phyloP scores from a whole-genome alignment of 768 basidiomycete genomes.

The Naganishia vaughanmartiniae region DNA sequence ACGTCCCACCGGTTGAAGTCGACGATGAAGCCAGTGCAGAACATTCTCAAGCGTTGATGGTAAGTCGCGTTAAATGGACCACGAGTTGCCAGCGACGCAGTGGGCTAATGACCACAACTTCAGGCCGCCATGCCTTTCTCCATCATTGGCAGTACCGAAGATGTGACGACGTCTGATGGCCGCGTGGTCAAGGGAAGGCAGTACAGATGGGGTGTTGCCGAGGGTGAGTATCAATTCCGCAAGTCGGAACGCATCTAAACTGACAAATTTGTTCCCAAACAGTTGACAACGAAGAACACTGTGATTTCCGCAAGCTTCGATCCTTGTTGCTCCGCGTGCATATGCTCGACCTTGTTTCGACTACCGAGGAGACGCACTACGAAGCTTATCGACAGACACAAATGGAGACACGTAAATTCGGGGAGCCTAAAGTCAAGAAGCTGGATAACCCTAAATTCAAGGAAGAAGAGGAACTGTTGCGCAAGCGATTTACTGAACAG shows the following conservation, averaged over 20 bases:
- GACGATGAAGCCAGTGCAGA: slow-evolving; percentile 85
- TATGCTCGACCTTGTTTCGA: slow-evolving; percentile 96
- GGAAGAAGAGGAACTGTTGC: slow-evolving; percentile 94
- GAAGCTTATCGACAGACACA: slow-evolving; percentile 97
- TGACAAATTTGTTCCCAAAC: slow-evolving; percentile 2
- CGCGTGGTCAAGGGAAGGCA: slow-evolving; percentile 93
- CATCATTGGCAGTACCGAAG: slow-evolving; percentile 94
- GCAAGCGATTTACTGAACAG: slow-evolving; percentile 98
- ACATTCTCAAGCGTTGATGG: slow-evolving; percentile 75
- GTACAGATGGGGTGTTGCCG: slow-evolving; percentile 99
- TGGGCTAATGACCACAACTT: not conserved
- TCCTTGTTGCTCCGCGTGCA: slow-evolving; percentile 93
- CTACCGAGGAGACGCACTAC: slow-evolving; percentile 92
- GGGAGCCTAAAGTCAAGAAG: slow-evolving; percentile 97
- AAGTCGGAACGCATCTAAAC: not conserved
- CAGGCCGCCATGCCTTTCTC: slow-evolving; percentile 91
- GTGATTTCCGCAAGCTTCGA: slow-evolving; percentile 97
- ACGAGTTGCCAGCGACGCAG: not conserved
- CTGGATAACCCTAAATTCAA: slow-evolving; percentile 99
- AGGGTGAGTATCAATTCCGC: slow-evolving; percentile 60
- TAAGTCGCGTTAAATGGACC: not conserved
- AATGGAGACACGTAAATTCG: slow-evolving; percentile 99
- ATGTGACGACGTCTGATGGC: slow-evolving; percentile 86
- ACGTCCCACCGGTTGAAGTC: slow-evolving; percentile 83
- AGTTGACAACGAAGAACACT: slow-evolving; percentile 99